A percentile compares a stretch with the other conserved stretches of the same genome.
phyloP scores from a whole-genome alignment of 176 grass and related monocot species.

The Dactylis glomerata region DNA sequence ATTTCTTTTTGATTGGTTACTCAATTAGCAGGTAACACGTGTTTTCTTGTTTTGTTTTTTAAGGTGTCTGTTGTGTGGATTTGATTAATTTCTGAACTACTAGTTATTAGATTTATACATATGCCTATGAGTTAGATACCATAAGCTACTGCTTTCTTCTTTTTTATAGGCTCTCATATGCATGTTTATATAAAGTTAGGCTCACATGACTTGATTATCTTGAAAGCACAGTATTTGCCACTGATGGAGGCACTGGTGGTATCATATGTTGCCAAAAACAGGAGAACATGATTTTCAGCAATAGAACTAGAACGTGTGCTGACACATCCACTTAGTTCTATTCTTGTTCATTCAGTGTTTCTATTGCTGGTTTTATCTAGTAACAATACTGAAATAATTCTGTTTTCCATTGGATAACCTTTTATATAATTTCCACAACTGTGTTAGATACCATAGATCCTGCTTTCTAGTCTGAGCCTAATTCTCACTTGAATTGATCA shows the following conservation, averaged over 20 bases:
- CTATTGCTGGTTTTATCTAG: background rate
- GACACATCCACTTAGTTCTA: background rate
- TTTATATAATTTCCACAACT: background rate
- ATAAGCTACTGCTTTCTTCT: background rate
- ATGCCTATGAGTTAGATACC: background rate
- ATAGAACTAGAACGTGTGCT: background rate
- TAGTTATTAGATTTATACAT: background rate
- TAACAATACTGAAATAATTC: background rate
- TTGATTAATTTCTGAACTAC: slow-evolving; percentile 6
- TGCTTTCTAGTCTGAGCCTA: background rate
- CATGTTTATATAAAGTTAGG: background rate
- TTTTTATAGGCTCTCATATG: background rate
- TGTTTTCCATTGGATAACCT: background rate
- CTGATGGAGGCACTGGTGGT: background rate
- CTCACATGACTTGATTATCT: background rate
- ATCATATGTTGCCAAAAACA: background rate
- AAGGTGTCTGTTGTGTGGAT: background rate
- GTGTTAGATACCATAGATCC: background rate
- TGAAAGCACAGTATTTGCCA: background rate
- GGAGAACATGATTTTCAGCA: background rate
- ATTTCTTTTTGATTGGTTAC: background rate
- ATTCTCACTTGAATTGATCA: background rate
- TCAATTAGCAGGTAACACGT: background rate
- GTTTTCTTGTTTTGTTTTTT: background rate
- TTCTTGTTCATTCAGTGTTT: background rate